phyloP scores from a whole-genome alignment of 2,329 filamentous ascomycete genomes.

The Colletotrichum abscissum region DNA sequence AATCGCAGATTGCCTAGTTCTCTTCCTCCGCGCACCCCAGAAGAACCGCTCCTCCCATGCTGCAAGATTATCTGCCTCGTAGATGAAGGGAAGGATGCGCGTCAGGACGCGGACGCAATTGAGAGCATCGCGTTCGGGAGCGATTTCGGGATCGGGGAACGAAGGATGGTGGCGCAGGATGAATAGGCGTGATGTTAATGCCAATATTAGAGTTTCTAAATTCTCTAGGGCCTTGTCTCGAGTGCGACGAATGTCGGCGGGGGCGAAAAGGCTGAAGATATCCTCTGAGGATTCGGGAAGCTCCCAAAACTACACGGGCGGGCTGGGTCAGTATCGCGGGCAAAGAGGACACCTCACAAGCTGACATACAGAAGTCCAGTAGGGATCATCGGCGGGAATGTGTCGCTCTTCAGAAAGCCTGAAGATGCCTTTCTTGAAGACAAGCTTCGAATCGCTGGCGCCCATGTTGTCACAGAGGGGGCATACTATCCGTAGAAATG shows the following conservation, averaged over 20 bases:
- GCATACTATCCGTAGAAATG: conserved; percentile 29
- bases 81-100: conserved; percentile 88
- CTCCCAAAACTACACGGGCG: conserved; percentile 83
- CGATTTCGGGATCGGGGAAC: conserved; percentile 87
- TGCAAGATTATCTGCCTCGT: conserved; percentile 86
- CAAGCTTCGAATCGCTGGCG: conserved; percentile 97
- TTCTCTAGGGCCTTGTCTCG: conserved; percentile 88
- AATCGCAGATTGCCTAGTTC: conserved; percentile 73
- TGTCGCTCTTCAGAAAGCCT: conserved; percentile 90
- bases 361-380: conserved; percentile 86
- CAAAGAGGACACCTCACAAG: conserved; percentile 27
- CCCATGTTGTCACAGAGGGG: conserved; percentile 72
- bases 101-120: conserved; percentile 96
- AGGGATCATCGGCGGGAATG: conserved; percentile 88
- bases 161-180: conserved; percentile 88
- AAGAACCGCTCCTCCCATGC: conserved; percentile 95
- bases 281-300: conserved; percentile 95
- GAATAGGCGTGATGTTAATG: conserved; percentile 84
- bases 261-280: conserved; percentile 94
- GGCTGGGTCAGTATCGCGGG: conserved; percentile 15
- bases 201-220: conserved; percentile 87
- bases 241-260: conserved; percentile 87
- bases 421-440: conserved; percentile 99
- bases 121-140: conserved; percentile 87
- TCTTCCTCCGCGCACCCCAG: conserved; percentile 81